Base-by-base conservation (phyloP, 768 basidiomycete species). In the Lentinus brumalis region DNA sequence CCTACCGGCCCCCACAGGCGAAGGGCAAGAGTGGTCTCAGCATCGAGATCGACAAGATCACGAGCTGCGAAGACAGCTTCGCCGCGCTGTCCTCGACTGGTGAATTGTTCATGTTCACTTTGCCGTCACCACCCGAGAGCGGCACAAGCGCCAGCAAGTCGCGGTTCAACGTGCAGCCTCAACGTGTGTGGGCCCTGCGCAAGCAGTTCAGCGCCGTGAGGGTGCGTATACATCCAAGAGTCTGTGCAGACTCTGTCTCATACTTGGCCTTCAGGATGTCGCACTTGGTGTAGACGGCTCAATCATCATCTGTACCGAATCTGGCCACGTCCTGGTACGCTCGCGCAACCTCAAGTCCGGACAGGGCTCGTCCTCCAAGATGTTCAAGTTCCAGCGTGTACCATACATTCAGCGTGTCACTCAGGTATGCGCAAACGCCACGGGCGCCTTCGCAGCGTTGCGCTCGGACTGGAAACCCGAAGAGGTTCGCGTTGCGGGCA, bases 241-340 rank as follows among this genome's bases (percentile, higher is more conserved):
- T 6, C 39, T 46, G 29, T 40, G 5, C 2, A 14, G 6, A 7
- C 15, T 31, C 26, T n/a, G 14, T n/a, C 44, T 57, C 2, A 45
- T 7, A 0, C 16, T 5, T 46, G 21, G 11, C 21, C 2, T 6
- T 38, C 62, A 90, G 87, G 96, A 98, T 67, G 90, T 96, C 9
- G 94, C 94, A 0, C 79, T 98, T 14, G 93, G 94, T 18, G 78
- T 86, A 1, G 94, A 97, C 64, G 93, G 95, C 4, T 85, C 89
- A 15, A 84, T 97, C 69, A 88, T 97, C 70, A 82, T 98, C 49
- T 97, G 93, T 75, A 98, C 96, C 1, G 86, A 91, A 63, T 96
- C 96, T 4, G 96, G 96, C 0, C 95, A 98, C 67, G 95, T 96
- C 35, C 98, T 90, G 69, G 81, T 96, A 26, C 89, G 95, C 26